Conservation (phyloP, 768 basidiomycete genomes). For the Hericium erinaceus region DNA sequence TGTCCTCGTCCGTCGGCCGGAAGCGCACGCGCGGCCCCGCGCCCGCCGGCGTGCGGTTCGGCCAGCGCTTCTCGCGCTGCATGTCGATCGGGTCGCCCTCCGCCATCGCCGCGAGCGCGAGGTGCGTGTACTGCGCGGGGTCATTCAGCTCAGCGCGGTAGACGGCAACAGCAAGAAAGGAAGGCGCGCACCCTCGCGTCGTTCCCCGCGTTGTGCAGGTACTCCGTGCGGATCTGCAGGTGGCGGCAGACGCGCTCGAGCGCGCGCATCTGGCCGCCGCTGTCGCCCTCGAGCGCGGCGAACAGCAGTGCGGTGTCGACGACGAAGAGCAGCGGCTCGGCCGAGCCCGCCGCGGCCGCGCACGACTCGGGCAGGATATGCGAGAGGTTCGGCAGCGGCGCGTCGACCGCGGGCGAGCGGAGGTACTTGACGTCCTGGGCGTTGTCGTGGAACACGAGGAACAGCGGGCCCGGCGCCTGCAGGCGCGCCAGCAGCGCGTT, state of each 20-base stretch:
- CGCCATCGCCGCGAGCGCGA: constrained; percentile 62
- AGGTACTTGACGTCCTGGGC: constrained; percentile 72
- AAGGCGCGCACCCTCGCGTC: constrained; percentile 59
- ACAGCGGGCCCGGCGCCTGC: constrained; percentile 46
- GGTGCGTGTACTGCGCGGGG: constrained; percentile 52
- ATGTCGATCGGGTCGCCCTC: constrained; percentile 62
- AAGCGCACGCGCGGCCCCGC: constrained; percentile 44
- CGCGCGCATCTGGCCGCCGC: constrained; percentile 37
- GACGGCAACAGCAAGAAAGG: not conserved
- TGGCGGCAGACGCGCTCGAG: constrained; percentile 57
- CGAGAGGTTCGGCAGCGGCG: constrained; percentile 41
- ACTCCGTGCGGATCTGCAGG: constrained; percentile 44
- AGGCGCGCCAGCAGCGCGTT: constrained; percentile 33
- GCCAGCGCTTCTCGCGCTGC: constrained; percentile 77
- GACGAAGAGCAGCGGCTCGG: constrained; percentile 47
- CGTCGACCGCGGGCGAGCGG: constrained; percentile 38
- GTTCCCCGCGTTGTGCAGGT: constrained; percentile 80
- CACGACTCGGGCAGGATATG: constrained; percentile 47
- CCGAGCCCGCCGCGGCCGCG: constrained; percentile 18
- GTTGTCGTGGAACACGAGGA: constrained; percentile 75
- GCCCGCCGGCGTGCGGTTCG: constrained; percentile 36
- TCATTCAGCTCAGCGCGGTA: not conserved
- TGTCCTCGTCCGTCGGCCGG: constrained; percentile 50
- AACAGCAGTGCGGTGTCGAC: constrained; percentile 73
- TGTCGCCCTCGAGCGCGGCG: constrained; percentile 60